These are phyloP conservation scores for Nigrospora sphaerica DNA, from an alignment of 2,329 filamentous ascomycete species.

Conservation along the genomic window DNA sequence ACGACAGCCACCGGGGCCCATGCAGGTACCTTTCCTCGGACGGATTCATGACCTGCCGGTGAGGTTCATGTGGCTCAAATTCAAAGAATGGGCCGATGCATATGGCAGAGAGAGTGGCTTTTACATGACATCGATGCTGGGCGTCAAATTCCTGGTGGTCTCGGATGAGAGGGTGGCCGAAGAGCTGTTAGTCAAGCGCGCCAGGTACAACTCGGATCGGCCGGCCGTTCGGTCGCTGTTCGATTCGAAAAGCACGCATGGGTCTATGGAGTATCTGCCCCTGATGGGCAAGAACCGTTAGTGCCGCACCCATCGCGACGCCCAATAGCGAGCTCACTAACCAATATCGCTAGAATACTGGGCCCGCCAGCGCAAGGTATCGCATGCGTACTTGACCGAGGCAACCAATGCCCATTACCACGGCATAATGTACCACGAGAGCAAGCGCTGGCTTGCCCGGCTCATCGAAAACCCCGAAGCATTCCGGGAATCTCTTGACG, in stretches of 20 bases:
- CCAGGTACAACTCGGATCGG: conserved; percentile 43
- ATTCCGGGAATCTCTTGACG: conserved; percentile 43
- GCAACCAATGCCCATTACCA: conserved; percentile 24
- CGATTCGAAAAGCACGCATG: conserved; percentile 45
- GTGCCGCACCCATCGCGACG: conserved; percentile 10
- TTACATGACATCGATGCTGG: conserved; percentile 26
- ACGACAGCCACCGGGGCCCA: conserved; percentile 21
- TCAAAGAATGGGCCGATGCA: conserved; percentile 29
- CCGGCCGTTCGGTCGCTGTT: conserved; percentile 40
- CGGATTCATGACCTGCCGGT: conserved; percentile 39
- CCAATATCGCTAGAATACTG: conserved; percentile 35
- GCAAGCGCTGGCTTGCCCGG: conserved; percentile 43
- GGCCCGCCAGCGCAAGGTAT: conserved; percentile 45
- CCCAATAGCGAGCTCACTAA: background rate
- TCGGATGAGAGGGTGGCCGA: conserved; percentile 45
- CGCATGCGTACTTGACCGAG: conserved; percentile 40
- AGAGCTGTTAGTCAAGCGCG: conserved; percentile 43
- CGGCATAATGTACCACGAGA: conserved; percentile 41
- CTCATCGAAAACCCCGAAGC: conserved; percentile 41
- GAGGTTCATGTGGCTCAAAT: conserved; percentile 46
- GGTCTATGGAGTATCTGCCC: conserved; percentile 49
- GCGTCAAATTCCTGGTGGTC: conserved; percentile 32
- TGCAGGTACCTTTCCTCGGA: conserved; percentile 24
- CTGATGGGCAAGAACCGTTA: conserved; percentile 49
- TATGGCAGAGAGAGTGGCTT: conserved; percentile 23